A percentile compares a stretch with the other conserved stretches of the same genome.
phyloP scores from a whole-genome alignment of 768 basidiomycete genomes.

The Tylopilus vinaceipallidus region DNA sequence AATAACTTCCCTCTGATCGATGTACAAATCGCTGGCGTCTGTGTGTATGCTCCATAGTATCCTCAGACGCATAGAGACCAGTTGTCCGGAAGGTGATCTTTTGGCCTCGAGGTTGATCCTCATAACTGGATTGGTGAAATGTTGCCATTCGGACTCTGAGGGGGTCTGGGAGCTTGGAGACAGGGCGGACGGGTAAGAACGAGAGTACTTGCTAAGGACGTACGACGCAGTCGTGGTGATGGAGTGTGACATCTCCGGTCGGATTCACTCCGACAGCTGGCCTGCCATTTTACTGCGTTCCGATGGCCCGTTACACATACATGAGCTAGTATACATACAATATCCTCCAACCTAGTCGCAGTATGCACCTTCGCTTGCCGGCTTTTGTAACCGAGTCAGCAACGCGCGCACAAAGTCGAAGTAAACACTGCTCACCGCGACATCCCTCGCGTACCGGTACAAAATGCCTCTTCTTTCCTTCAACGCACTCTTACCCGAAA shows the following conservation, averaged over 20 bases:
- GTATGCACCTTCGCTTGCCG: slow-evolving; percentile 80
- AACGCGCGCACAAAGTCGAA: background rate
- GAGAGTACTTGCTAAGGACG: slow-evolving; percentile 62
- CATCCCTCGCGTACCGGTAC: slow-evolving; percentile 80
- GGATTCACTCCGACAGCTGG: background rate
- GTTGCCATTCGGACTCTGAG: slow-evolving; percentile 64
- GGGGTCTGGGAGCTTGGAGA: slow-evolving; percentile 17
- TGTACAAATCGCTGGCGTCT: slow-evolving; percentile 34
- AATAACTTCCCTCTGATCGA: slow-evolving; percentile 53
- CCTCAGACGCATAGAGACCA: slow-evolving; percentile 64
- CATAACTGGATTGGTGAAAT: slow-evolving; percentile 70
- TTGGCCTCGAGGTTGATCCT: slow-evolving; percentile 60
- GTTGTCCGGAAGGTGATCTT: slow-evolving; percentile 45
- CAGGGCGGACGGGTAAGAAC: slow-evolving; percentile 47
- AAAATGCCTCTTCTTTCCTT: slow-evolving; percentile 75
- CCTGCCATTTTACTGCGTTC: background rate
- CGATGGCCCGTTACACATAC: slow-evolving; percentile 6
- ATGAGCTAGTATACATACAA: slow-evolving; percentile 1
- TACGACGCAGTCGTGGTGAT: slow-evolving; percentile 61
- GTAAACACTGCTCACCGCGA: slow-evolving; percentile 61
- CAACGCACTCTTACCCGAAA: slow-evolving; percentile 57
- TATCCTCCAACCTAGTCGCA: slow-evolving; percentile 50
- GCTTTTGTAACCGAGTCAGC: slow-evolving; percentile 41
- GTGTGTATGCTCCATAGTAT: slow-evolving; percentile 60
- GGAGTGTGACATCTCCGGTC: slow-evolving; percentile 28